phyloP scores from a whole-genome alignment of 768 basidiomycete genomes.

The Kwoniella shandongensis region DNA sequence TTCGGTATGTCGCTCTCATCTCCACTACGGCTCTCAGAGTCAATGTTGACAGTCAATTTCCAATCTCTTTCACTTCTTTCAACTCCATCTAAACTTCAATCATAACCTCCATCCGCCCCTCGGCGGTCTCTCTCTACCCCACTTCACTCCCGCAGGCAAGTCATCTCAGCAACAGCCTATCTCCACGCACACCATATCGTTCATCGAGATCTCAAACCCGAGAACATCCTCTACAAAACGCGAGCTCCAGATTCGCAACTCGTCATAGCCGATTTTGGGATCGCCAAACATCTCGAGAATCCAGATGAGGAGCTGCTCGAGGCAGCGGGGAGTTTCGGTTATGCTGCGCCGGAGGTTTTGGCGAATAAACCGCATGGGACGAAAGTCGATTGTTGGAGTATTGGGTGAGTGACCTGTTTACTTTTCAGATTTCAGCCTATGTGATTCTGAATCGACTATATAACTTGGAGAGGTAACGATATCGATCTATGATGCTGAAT shows the following conservation, averaged over 20 bases:
- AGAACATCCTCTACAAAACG: constrained; percentile 91
- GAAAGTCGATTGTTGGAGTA: constrained; percentile 90
- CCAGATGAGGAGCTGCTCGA: constrained; percentile 45
- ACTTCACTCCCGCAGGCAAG: constrained; percentile 59
- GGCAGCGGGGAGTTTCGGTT: constrained; percentile 64
- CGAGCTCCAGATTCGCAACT: constrained; percentile 73
- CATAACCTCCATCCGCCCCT: no score
- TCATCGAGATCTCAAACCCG: constrained; percentile 95
- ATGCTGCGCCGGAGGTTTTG: constrained; percentile 71
- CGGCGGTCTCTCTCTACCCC: background rate
- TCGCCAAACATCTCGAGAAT: constrained; percentile 56
- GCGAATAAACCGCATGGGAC: constrained; percentile 81
- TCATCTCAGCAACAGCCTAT: constrained; percentile 81
- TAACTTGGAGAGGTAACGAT: no score
- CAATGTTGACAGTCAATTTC: no score
- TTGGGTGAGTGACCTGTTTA: constrained; percentile 64
- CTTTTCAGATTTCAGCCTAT: background rate
- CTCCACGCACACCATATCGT: constrained; percentile 91
- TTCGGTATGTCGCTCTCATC: constrained; percentile 59
- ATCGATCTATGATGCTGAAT: background rate
- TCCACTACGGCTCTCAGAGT: no score
- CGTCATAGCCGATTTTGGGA: constrained; percentile 96
- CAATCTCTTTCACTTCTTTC: no score
- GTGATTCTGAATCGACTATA: background rate
- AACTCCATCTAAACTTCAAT: no score